phyloP scores from a whole-genome alignment of 768 basidiomycete genomes.

The Suillus weaverae region DNA sequence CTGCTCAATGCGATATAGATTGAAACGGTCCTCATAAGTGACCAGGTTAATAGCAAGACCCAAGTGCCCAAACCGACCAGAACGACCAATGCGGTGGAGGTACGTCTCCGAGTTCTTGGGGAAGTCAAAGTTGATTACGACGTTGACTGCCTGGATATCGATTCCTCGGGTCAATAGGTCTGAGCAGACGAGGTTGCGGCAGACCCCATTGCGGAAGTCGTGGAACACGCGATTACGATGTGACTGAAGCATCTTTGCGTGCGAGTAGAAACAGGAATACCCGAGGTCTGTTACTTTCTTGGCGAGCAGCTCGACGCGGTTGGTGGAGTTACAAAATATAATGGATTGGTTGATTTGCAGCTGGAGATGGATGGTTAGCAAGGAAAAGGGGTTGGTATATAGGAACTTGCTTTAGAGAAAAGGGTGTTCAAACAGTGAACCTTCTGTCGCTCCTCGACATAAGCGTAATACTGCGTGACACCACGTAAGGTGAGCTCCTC shows the following conservation, averaged over 20 bases:
- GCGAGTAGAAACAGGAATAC: slow-evolving; percentile 99
- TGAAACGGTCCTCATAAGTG: slow-evolving; percentile 97
- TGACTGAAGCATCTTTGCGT: slow-evolving; percentile 98
- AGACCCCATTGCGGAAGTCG: slow-evolving; percentile 98
- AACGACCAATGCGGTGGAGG: slow-evolving; percentile 96
- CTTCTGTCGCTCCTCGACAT: slow-evolving; percentile 98
- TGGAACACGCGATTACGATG: slow-evolving; percentile 99
- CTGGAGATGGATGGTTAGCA: slow-evolving; percentile 39
- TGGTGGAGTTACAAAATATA: slow-evolving; percentile 99
- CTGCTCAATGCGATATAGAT: slow-evolving; percentile 96
- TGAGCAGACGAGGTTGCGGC: slow-evolving; percentile 97
- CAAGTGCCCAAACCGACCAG: slow-evolving; percentile 95
- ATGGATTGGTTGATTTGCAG: slow-evolving; percentile 99
- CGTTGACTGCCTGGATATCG: slow-evolving; percentile 99
- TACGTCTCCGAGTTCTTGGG: slow-evolving; percentile 99
- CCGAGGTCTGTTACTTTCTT: slow-evolving; percentile 99
- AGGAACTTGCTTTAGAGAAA: slow-evolving; percentile 81
- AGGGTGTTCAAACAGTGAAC: slow-evolving; percentile 99
- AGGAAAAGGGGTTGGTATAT: neutral
- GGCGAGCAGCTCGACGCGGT: slow-evolving; percentile 97
- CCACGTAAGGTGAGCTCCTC: slow-evolving; percentile 98
- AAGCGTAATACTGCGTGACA: slow-evolving; percentile 99
- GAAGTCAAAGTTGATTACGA: slow-evolving; percentile 99
- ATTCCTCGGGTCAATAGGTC: slow-evolving; percentile 98
- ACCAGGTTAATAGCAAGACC: slow-evolving; percentile 97